Base-by-base conservation (phyloP, 1,139 yeast genomes). In the Magnusiomyces fungicola region DNA sequence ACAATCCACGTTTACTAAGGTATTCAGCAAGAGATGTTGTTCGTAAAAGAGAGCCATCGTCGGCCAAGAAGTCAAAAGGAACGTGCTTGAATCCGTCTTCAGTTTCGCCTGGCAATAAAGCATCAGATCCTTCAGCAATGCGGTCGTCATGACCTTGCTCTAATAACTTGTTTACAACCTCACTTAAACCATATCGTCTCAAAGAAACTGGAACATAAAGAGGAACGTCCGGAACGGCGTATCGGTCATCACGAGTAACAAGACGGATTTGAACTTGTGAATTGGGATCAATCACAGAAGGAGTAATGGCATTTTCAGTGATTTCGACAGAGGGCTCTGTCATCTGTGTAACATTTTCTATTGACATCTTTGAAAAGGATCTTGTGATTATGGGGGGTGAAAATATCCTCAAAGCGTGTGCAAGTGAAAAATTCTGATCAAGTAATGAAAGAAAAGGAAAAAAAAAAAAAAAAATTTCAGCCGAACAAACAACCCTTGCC, bases 181-280 rank as follows among this genome's bases (percentile, higher is more conserved):
- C 97, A 1, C 96, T 88, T 46, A 92, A 76, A 48, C 99, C 98
- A 65, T 80, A 90, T 65, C 97, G 77, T 60, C 86, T 89, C 60
- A 92, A 75, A 2, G 83, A 70, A 29, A 84, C 85, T 19, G 98
- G 98, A 16, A 89, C 97, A 62, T 76, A 86, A 51, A 90, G 73
- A 14, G 67, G 66, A 40, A 84, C 79, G 50, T 88, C 95, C n/a
- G 85, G 77, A 3, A 88, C 87, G 21, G 77, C 64, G 55, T 83
- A 81, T 57, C 87, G 95, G 56, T 79, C 82, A 61, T 90, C 97
- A 58, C 92, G 79, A 43, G 97, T 90, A 70, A 84, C 80, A 69
- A 92, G 82, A 58, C 80, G 80, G 66, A 89, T 80, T 71, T 85
- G 86, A 39, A 89, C 78, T 62, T 80, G 83, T 37, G 52, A 38